Base-by-base conservation (phyloP, 169 alveolate genomes). In the Eimeria sp. region DNA sequence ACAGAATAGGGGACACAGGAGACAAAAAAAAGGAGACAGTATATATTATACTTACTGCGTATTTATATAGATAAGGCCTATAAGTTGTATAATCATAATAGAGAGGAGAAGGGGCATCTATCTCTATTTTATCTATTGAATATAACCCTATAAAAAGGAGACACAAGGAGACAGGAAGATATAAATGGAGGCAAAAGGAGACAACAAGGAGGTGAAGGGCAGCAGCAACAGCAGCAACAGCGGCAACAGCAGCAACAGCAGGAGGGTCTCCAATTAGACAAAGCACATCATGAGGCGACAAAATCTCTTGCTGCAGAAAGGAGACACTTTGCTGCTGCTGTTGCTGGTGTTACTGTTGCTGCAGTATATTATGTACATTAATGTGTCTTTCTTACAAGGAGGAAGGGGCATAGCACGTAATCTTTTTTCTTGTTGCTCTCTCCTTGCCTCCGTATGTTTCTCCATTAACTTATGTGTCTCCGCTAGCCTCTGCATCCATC, bases 401-500 rank as follows among this genome's bases (percentile, higher is more conserved):
- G 90, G 90, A 16, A 16, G 72, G 27, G 9, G 16, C 90, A 82
- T 47, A 5, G 6, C 13, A 18, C 0, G 1, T 9, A 82, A 49
- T 25, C 54, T 82, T 10, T 82, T n/a, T 25, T 6, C 49, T 65
- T 82, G 90, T 25, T 82, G 73, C 25, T 47, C 11, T 13, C 90
- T 34, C 13, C 0, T 30, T 3, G 72, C 20, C 43, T 51, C 70
- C 11, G 3, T 61, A 18, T 82, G 90, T 49, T 18, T 47, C n/a
- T 54, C 72, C n/a, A 49, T 30, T 40, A 51, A 51, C 22, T 40
- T 82, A 51, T 82, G 90, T 27, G 90, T 82, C 90, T 49, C 90
- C 9, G 90, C 90, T 16, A 82, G 45, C 10, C 90, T 47, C 47
- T 82, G 54, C 72, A 82, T 40, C 90, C 90, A 82, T 1, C 90